phyloP scores from a whole-genome alignment of 2,329 filamentous ascomycete genomes.

The Helotiales sp. region DNA sequence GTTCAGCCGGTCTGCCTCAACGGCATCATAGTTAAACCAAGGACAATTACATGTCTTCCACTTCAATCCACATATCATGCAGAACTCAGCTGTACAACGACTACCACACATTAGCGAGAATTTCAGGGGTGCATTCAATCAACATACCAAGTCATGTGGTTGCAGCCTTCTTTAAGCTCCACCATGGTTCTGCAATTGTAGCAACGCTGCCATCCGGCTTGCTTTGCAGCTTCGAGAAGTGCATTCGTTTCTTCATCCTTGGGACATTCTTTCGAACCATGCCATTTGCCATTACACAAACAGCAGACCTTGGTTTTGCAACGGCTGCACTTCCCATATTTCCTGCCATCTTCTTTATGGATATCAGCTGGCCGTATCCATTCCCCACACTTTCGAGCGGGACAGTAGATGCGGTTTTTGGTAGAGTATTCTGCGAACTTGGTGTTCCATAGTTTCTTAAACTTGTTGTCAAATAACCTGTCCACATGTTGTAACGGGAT shows the following conservation, averaged over 20 bases:
- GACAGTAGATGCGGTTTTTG: conserved; percentile 76
- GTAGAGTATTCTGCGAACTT: conserved; percentile 78
- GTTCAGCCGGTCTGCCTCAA: conserved; percentile 54
- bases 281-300: conserved; percentile 72
- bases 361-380: conserved; percentile 77
- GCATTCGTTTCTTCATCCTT: conserved; percentile 65
- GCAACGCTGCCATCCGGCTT: conserved; percentile 74
- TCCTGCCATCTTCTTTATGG: conserved; percentile 57
- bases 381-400: conserved; percentile 68
- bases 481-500: conserved; percentile 79
- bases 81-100: conserved; percentile 81
- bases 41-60: conserved; percentile 86
- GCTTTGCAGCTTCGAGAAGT: conserved; percentile 64
- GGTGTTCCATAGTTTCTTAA: conserved; percentile 78
- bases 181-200: conserved; percentile 73
- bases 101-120: conserved; percentile 39
- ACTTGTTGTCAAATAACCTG: conserved; percentile 67
- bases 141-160: conserved; percentile 82
- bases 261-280: conserved; percentile 68
- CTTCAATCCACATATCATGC: conserved; percentile 78
- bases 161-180: conserved; percentile 79
- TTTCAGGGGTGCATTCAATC: neutral
- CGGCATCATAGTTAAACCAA: conserved; percentile 67
- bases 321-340: conserved; percentile 66
- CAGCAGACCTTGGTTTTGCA: conserved; percentile 77